Base-by-base conservation (phyloP, 305 asterid species). In the Fraxinus xanthoxyloides region DNA sequence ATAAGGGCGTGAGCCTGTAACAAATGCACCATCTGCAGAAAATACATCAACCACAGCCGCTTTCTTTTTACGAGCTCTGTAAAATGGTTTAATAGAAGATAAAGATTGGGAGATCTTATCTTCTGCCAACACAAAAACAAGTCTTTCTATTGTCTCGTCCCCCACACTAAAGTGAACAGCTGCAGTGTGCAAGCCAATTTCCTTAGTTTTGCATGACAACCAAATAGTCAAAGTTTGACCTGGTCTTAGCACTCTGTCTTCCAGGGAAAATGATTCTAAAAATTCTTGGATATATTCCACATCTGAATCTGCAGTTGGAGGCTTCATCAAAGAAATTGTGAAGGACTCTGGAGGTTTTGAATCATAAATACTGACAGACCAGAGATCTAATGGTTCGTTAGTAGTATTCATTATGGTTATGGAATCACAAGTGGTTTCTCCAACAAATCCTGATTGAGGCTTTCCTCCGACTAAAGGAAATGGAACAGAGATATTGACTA, bases 201-300 rank as follows among this genome's bases (percentile, higher is more conserved):
- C 95, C 87, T 94, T 93, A 13, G 98, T 93, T 85, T 96, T 94
- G 89, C 99, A 96, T 10, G 95, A 92, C 59, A 96, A 46, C 98
- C 98, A 96, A 73, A 93, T 48, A 0, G 88, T 91, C 36, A 94
- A 80, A 76, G 88, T 72, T 54, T 85, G 91, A 32, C 86, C 86
- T 0, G 93, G 74, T 77, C 84, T 84, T 12, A 96, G 70, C 48
- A 90, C 84, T 87, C 91, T 87, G 75, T 96, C 98, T 26, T 93
- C 99, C 88, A 96, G 85, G 7, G 89, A 79, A 76, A 84, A 80
- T 10, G 95, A 76, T 86, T 93, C 98, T 84, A 91, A 13, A 65
- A 93, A 96, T 59, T 82, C 89, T 85, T 80, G 81, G 77, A 87
- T 85, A 77, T 86, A 87, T 35, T 89, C 83, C 83, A 30, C 88